Percentiles rank a stretch among this genome's conserved stretches.
phyloP scores from a whole-genome alignment of 352 stramenopile species.

The Pythium rishiriense region DNA sequence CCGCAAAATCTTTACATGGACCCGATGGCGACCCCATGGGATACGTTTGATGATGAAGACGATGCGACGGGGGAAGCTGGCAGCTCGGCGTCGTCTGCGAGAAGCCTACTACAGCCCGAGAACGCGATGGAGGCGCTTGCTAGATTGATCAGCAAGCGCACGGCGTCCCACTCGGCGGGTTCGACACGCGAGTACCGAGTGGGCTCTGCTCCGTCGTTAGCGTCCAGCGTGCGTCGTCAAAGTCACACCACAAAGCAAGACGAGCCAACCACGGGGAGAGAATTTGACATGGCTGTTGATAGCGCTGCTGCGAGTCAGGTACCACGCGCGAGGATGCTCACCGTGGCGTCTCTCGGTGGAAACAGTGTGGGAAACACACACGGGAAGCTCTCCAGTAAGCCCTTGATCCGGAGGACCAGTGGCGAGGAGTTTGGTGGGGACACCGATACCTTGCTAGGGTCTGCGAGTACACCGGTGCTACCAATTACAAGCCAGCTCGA shows the following conservation, averaged over 20 bases:
- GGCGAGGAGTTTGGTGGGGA: not conserved
- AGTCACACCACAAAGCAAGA: not conserved
- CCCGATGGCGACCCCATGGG: constrained; percentile 15
- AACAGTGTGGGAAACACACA: not conserved
- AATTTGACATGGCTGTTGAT: not conserved
- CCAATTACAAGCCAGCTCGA: not conserved
- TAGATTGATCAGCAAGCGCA: constrained; percentile 18
- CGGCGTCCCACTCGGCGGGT: constrained; percentile 10
- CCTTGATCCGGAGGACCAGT: not conserved
- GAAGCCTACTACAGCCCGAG: constrained; percentile 14
- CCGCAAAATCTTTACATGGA: not conserved
- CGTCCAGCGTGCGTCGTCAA: not conserved
- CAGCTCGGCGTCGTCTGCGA: not conserved
- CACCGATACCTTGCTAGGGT: not conserved
- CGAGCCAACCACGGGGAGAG: too few relatives aligned
- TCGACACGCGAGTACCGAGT: not conserved
- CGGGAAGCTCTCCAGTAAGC: not conserved
- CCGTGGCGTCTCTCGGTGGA: constrained; percentile 4
- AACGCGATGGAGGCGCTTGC: constrained; percentile 19
- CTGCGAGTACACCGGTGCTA: constrained; percentile 11
- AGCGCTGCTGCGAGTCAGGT: not conserved
- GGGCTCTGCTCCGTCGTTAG: not conserved
- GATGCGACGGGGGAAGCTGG: not conserved
- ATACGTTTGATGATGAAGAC: constrained; percentile 19
- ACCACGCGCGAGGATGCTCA: not conserved